These are phyloP conservation scores for Spongiforma sp. DNA, from an alignment of 1,284 basidiomycete species.

Conservation along the genomic window DNA sequence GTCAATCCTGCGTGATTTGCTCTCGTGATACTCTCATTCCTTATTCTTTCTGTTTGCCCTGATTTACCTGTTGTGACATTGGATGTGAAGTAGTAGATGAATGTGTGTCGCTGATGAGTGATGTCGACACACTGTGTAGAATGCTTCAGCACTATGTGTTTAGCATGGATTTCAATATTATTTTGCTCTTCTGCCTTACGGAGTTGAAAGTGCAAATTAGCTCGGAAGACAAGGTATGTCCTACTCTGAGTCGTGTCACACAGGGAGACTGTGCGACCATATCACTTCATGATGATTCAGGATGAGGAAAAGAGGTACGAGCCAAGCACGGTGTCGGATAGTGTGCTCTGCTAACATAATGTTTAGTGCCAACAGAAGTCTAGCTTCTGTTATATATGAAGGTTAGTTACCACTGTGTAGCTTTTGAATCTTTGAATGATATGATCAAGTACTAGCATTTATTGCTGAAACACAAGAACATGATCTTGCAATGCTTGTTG, in stretches of 20 bases:
- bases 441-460: too few species aligned
- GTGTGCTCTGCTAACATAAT: background rate
- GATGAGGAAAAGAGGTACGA: constrained; percentile 36
- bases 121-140: background rate
- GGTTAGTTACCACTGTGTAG: constrained; percentile 13
- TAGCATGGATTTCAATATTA: constrained; percentile 15
- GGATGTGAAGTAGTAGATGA: too few species aligned
- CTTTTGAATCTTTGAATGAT: too few species aligned
- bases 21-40: too few species aligned
- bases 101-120: background rate
- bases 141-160: constrained; percentile 25
- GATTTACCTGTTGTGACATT: too few species aligned
- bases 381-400: constrained; percentile 44
- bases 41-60: too few species aligned
- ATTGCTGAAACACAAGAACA: too few species aligned
- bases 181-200: constrained; percentile 32
- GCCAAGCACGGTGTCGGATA: background rate
- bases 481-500: too few species aligned
- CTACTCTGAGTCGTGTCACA: background rate
- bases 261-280: background rate
- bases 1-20: too few species aligned
- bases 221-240: constrained; percentile 25
- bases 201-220: constrained; percentile 33
- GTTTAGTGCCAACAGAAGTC: constrained; percentile 39
- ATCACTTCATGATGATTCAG: constrained; percentile 19